Base-by-base conservation (phyloP, 306 rosid species). In the Citrullus amarus region DNA sequence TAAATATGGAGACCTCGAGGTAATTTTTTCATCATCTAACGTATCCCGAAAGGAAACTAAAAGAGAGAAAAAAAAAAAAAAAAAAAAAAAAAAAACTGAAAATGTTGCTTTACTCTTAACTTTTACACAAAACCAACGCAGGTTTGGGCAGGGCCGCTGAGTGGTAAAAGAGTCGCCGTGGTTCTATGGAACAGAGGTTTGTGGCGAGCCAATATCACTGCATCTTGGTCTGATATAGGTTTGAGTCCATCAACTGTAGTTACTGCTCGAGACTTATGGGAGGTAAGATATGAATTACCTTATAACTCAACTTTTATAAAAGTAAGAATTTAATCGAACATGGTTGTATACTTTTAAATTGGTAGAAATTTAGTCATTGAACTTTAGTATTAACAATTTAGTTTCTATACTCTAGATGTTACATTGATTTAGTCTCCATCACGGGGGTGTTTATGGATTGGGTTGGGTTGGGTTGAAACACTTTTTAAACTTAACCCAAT, bases 101-200 rank as follows among this genome's bases (percentile, higher is more conserved):
- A 0, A 0, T 36, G 41, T 1, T 44, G 11, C 38, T 72, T 6
- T 28, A 48, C 58, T 46, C 13, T 48, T 9, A 30, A 25, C 15
- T 25, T 71, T 48, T 22, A 30, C 77, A 71, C 34, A 50, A 48
- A 50, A 70, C 50, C 10, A 46, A 70, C 25, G 76, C 85, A 91
- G 97, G 89, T 90, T 28, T 92, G 97, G 97, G 90, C 91, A 44
- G 93, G 91, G 56, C 88, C 93, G 75, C 90, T 92, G 6, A 86
- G 85, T 74, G n/a, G 63, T 3, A 83, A 86, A 67, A 87, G 80
- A 82, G 57, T 82, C n/a, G 90, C 89, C 73, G 80, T 88, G 39
- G 78, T 92, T 9, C 44, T 92, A 18, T 92, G 90, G 97, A 90
- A 92, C 78, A 88, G 90, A 84, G 83, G 95, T 65, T 57, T 85